Evolutionary conservation across 106 monocot species (phyloP).

Genomic region (Dioscorea dumetorum): DNA sequence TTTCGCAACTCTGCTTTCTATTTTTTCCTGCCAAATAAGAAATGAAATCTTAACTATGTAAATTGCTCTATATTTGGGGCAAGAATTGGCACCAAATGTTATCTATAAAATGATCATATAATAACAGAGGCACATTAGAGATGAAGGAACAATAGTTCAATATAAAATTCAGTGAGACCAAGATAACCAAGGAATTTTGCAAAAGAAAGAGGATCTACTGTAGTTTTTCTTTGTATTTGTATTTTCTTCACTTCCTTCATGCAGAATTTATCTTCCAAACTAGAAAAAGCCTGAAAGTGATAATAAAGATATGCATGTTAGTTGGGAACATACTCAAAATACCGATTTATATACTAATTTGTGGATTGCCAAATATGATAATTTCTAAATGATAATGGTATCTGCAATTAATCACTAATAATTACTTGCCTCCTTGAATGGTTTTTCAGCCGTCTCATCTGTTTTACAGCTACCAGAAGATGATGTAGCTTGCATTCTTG

Average conservation of each 20-base stretch:
- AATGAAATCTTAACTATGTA: not conserved
- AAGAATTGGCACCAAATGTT: not conserved
- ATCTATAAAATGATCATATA: not conserved
- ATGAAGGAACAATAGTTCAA: not conserved
- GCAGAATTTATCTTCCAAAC: constrained; percentile 5
- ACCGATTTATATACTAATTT: no score
- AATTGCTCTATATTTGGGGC: not conserved
- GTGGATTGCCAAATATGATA: no score
- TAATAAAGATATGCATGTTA: not conserved
- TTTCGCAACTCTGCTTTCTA: constrained; percentile 21
- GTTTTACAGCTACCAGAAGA: constrained; percentile 6
- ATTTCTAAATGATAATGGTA: no score
- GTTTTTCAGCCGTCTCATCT: constrained; percentile 20
- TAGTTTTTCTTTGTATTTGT: constrained; percentile 5
- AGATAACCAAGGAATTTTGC: not conserved
- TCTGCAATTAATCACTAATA: not conserved
- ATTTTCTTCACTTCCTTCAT: not conserved
- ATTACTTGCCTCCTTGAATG: constrained; percentile 13
- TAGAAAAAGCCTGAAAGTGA: constrained; percentile 3
- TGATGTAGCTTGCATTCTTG: not conserved
- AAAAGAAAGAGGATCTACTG: not conserved
- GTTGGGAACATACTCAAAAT: no score
- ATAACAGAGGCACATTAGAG: not conserved
- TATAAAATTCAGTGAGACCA: not conserved
- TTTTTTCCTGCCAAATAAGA: constrained; percentile 17